A percentile compares a stretch with the other conserved stretches of the same genome.
Conservation (phyloP, 2,329 filamentous ascomycete genomes). For the Beauveria sp. region DNA sequence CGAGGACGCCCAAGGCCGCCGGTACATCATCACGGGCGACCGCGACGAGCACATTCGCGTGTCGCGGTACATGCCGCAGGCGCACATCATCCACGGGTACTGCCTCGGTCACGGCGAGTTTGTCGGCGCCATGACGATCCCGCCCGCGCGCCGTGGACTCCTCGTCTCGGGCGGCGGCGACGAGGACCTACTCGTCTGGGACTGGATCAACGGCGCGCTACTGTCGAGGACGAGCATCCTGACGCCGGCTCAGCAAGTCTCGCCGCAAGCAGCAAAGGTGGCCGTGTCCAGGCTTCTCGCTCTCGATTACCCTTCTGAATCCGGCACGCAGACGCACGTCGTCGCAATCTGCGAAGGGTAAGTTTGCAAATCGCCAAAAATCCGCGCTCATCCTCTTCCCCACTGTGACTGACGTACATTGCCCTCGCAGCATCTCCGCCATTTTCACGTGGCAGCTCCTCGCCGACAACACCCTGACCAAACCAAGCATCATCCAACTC, state of each 20-base stretch:
- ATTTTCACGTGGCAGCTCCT: slow-evolving; percentile 58
- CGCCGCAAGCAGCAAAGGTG: slow-evolving; percentile 31
- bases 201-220: slow-evolving; percentile 58
- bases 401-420: background rate
- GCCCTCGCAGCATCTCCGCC: slow-evolving; percentile 41
- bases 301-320: slow-evolving; percentile 23
- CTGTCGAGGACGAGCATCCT: slow-evolving; percentile 48
- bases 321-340: slow-evolving; percentile 25
- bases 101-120: slow-evolving; percentile 87
- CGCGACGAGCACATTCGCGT: slow-evolving; percentile 74
- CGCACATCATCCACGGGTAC: slow-evolving; percentile 81
- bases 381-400: too few relatives aligned
- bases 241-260: slow-evolving; percentile 30
- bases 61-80: slow-evolving; percentile 71
- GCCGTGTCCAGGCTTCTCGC: slow-evolving; percentile 40
- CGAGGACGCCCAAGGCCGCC: slow-evolving; percentile 28
- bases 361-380: slow-evolving; percentile 19
- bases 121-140: slow-evolving; percentile 67
- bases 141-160: slow-evolving; percentile 44
- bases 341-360: slow-evolving; percentile 38
- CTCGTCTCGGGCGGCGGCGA: slow-evolving; percentile 87
- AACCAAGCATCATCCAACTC: slow-evolving; percentile 42
- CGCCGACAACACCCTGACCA: slow-evolving; percentile 39
- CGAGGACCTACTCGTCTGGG: slow-evolving; percentile 69
- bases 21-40: slow-evolving; percentile 49